phyloP scores from a whole-genome alignment of 2,329 filamentous ascomycete genomes.

The Pseudogymnoascus sp. region DNA sequence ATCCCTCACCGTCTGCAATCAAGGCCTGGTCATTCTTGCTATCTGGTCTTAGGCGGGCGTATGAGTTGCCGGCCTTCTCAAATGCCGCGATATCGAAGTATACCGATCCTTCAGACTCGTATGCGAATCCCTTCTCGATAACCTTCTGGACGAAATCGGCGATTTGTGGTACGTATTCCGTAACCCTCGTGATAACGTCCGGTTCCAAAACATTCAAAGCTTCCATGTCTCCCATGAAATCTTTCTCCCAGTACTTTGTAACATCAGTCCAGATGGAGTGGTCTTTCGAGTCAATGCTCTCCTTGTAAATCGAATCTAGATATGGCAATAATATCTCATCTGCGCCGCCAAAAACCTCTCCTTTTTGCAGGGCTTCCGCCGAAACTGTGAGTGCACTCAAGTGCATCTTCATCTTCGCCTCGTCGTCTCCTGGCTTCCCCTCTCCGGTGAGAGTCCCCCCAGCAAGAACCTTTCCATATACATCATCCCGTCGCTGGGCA shows the following conservation, averaged over 20 bases:
- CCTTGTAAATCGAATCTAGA: conserved; percentile 62
- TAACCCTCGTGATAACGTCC: conserved; percentile 79
- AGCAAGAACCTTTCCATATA: conserved; percentile 45
- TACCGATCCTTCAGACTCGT: conserved; percentile 73
- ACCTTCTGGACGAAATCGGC: conserved; percentile 76
- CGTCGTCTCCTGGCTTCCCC: conserved; percentile 46
- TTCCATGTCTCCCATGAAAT: conserved; percentile 83
- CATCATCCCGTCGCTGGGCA: conserved; percentile 38
- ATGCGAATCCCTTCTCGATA: conserved; percentile 78
- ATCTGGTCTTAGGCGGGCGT: conserved; percentile 78
- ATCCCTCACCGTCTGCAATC: conserved; percentile 83
- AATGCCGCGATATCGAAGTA: conserved; percentile 91
- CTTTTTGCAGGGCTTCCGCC: conserved; percentile 39
- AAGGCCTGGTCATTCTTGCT: conserved; percentile 76
- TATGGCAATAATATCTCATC: conserved; percentile 71
- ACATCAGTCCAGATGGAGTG: conserved; percentile 76
- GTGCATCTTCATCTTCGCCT: conserved; percentile 69
- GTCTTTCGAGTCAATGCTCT: conserved; percentile 51
- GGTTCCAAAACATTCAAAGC: conserved; percentile 77
- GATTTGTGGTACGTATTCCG: conserved; percentile 83
- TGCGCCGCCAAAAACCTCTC: conserved; percentile 44
- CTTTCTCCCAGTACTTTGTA: conserved; percentile 75
- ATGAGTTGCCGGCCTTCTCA: conserved; percentile 74
- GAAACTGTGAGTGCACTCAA: conserved; percentile 40
- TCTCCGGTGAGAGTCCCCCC: conserved; percentile 49